A percentile compares a stretch with the other conserved stretches of the same genome.
phyloP scores from a whole-genome alignment of 129 eudicot species.

The Ambrosia trifida region DNA sequence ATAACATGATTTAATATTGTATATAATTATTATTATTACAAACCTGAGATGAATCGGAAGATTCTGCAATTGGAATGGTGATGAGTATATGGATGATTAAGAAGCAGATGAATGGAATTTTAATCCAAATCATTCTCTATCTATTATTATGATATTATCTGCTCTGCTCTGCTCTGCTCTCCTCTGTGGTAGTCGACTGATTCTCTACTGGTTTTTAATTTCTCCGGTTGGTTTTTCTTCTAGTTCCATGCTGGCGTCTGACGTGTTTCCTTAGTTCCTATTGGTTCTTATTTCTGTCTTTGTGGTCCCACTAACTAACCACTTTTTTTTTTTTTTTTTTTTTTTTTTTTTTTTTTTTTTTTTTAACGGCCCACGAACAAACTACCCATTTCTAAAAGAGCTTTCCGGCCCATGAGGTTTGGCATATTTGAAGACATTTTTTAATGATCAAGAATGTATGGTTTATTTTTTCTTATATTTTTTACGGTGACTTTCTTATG shows the following conservation, averaged over 20 bases:
- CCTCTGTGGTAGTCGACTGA: background rate
- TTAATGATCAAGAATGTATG: too few species aligned
- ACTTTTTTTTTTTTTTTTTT: too few species aligned
- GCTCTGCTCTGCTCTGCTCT: too few species aligned
- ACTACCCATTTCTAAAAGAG: too few species aligned
- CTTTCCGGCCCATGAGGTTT: too few species aligned
- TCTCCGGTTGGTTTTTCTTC: slow-evolving; percentile 15
- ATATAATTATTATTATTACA: slow-evolving; percentile 5
- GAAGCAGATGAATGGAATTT: slow-evolving; percentile 12
- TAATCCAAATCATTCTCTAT: background rate
- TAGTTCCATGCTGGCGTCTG: slow-evolving; percentile 22
- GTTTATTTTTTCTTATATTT: too few species aligned
- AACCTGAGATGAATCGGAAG: slow-evolving; percentile 39
- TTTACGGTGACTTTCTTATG: too few species aligned
- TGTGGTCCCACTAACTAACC: slow-evolving; percentile 18
- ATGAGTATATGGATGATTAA: background rate
- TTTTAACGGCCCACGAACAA: too few species aligned
- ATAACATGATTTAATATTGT: background rate
- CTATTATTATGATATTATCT: slow-evolving; percentile 6
- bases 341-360: too few species aligned
- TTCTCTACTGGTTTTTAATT: slow-evolving; percentile 7
- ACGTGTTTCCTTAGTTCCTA: slow-evolving; percentile 46
- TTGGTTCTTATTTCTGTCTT: slow-evolving; percentile 31
- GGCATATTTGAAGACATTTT: too few species aligned
- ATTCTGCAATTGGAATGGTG: slow-evolving; percentile 32